A percentile compares a stretch with the other conserved stretches of the same genome.
phyloP scores from a whole-genome alignment of 2,329 filamentous ascomycete genomes.

The Fusarium sp. region DNA sequence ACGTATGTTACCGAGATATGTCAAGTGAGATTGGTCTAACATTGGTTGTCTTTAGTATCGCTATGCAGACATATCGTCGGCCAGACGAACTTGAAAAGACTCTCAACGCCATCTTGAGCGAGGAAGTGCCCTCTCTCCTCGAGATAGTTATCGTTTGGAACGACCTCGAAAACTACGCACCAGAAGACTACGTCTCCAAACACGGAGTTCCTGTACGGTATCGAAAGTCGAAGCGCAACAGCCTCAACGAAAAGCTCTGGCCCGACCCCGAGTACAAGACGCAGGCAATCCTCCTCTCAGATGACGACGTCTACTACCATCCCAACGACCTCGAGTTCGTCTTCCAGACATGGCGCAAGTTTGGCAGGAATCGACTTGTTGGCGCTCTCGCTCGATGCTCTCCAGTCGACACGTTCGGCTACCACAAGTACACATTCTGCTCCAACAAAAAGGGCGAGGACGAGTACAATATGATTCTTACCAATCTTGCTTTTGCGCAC shows the following conservation, averaged over 20 bases:
- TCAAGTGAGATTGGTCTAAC: background rate
- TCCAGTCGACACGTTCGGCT: slow-evolving; percentile 38
- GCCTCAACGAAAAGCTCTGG: slow-evolving; percentile 53
- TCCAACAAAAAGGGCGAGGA: slow-evolving; percentile 39
- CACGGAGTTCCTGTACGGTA: slow-evolving; percentile 51
- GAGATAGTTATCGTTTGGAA: slow-evolving; percentile 56
- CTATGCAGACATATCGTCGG: slow-evolving; percentile 52
- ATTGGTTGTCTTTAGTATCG: slow-evolving; percentile 46
- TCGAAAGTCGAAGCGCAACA: slow-evolving; percentile 49
- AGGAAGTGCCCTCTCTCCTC: slow-evolving; percentile 51
- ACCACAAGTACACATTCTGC: slow-evolving; percentile 51
- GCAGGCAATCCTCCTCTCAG: slow-evolving; percentile 54
- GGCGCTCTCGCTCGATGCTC: slow-evolving; percentile 54
- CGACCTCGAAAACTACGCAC: slow-evolving; percentile 48
- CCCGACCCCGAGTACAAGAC: slow-evolving; percentile 52
- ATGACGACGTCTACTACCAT: slow-evolving; percentile 55
- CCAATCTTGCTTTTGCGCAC: slow-evolving; percentile 53
- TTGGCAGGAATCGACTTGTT: slow-evolving; percentile 50
- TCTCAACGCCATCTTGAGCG: slow-evolving; percentile 43
- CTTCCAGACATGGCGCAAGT: slow-evolving; percentile 55
- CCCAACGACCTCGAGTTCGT: slow-evolving; percentile 55
- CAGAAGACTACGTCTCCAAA: slow-evolving; percentile 45
- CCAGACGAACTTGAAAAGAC: slow-evolving; percentile 51
- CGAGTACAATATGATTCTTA: slow-evolving; percentile 52
- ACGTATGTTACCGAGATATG: slow-evolving; percentile 38